Evolutionary conservation across 1,284 basidiomycete species (phyloP).

Genomic region (Neolentinus lepideus): DNA sequence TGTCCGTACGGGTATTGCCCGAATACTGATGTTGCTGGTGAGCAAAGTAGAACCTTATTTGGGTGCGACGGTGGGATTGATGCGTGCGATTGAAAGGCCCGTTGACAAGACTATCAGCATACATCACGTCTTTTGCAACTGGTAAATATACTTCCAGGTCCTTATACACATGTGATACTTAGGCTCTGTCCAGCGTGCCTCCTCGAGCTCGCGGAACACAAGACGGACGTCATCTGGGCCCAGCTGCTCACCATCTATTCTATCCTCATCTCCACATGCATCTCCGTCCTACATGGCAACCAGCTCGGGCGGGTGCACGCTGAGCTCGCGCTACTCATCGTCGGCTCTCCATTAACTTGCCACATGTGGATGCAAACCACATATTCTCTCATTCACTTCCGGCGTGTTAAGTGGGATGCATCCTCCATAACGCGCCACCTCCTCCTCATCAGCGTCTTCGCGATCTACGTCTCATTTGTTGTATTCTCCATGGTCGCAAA

Average conservation of each 20-base stretch:
- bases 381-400: not conserved
- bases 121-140: not conserved
- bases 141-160: not conserved
- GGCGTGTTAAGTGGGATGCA: not conserved
- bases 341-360: not conserved
- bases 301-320: not conserved
- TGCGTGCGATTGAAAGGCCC: not conserved
- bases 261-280: not conserved
- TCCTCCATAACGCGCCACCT: not conserved
- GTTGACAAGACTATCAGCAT: not conserved
- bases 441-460: not conserved
- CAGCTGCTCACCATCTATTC: not conserved
- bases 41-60: not conserved
- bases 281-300: not conserved
- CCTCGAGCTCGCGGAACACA: not conserved
- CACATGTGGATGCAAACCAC: not conserved
- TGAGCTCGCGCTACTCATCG: not conserved
- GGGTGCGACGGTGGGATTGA: too few relatives aligned
- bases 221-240: not conserved
- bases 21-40: not conserved
- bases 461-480: not conserved
- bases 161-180: not conserved
- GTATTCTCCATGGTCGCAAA: not conserved
- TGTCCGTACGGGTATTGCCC: conserved; percentile 1
- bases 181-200: not conserved